These are phyloP conservation scores for Patellifolia procumbens DNA, from an alignment of 179 eudicot genomes.

Conservation along the genomic window DNA sequence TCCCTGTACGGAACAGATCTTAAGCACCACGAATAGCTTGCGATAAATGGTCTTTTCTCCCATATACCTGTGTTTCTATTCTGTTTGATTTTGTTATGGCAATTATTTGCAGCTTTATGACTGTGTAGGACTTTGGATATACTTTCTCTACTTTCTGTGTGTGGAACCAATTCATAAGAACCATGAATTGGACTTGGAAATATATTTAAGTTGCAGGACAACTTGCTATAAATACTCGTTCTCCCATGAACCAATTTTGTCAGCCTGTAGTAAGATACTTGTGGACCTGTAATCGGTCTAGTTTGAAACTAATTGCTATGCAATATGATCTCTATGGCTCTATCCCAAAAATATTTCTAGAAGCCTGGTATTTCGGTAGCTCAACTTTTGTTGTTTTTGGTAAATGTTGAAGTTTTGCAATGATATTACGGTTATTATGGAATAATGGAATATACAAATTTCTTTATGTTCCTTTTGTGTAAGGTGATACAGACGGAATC, in stretches of 20 bases:
- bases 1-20: constrained; percentile 14
- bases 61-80: neutral
- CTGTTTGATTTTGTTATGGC: neutral
- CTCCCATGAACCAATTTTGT: neutral
- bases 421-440: neutral
- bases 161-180: neutral
- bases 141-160: neutral
- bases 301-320: neutral
- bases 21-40: constrained; percentile 4
- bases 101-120: neutral
- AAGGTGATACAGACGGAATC: neutral
- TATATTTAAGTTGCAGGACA: neutral
- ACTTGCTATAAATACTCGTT: neutral
- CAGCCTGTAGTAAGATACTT: neutral
- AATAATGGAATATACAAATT: neutral
- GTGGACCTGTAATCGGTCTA: neutral
- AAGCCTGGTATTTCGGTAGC: neutral
- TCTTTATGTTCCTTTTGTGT: too few relatives aligned
- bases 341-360: neutral
- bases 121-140: neutral
- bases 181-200: neutral
- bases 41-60: neutral
- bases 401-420: neutral
- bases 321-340: too few relatives aligned
- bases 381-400: neutral